Evolutionary conservation across 371 early-diverging fungal species (phyloP).

Genomic region (Mortierella sp.): DNA sequence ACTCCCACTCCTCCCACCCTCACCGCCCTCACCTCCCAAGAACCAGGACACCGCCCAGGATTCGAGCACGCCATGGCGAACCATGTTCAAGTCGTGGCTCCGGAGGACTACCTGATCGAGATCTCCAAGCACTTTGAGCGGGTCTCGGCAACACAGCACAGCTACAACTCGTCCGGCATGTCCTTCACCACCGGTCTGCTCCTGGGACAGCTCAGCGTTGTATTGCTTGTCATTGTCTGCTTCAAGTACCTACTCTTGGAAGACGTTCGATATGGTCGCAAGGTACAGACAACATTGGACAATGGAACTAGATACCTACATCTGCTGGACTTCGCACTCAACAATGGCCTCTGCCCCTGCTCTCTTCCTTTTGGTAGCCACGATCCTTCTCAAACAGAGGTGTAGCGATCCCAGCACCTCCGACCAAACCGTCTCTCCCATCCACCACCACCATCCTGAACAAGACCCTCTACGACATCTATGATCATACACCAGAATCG

Average conservation of each 20-base stretch:
- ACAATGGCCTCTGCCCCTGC: not conserved
- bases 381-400: conserved; percentile 49
- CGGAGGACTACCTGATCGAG: conserved; percentile 45
- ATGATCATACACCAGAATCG: conserved; percentile 79
- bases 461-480: conserved; percentile 71
- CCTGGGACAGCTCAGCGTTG: conserved; percentile 68
- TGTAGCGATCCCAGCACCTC: conserved; percentile 46
- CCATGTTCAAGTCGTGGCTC: conserved; percentile 35
- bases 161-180: conserved; percentile 41
- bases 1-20: too few species aligned
- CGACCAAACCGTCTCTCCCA: conserved; percentile 39
- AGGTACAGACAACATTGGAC: conserved; percentile 7
- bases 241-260: conserved; percentile 72
- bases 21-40: too few species aligned
- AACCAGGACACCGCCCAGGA: not conserved
- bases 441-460: conserved; percentile 59
- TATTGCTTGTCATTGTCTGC: conserved; percentile 64
- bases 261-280: conserved; percentile 64
- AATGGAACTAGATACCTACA: too few species aligned
- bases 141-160: conserved; percentile 12
- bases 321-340: too few species aligned
- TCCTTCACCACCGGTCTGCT: conserved; percentile 69
- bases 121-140: conserved; percentile 28
- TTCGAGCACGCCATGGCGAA: conserved; percentile 17
- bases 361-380: conserved; percentile 12